Evolutionary conservation across 257 asterid genomes (phyloP), one percentile per base, ranked within the genome.

Genomic region (Solanum verrucosum): DNA sequence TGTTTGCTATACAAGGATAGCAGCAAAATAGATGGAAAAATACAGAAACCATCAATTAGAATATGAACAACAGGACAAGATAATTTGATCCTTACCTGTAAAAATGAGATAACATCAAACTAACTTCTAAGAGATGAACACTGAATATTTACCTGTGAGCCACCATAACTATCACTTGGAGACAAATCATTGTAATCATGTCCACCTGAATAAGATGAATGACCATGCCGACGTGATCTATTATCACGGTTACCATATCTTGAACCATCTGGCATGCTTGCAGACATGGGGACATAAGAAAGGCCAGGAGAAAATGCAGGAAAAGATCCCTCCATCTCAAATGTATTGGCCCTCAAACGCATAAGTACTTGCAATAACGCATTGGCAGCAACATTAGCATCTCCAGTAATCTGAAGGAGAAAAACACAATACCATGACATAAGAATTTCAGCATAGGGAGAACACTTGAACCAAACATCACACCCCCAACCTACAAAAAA

Each of bases 301-400:
- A 88, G 86, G 5, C 90, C 68, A 20, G 90, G 82, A 38, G 94
- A 89, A 83, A 87, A 88, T 40, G 90, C 84, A 33, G 94, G 86
- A 49, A 93, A 86, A 86, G 89, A 86, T 89, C 95, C 96, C 75
- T 93, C 98, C 82, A 89, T 88, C 91, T 94, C 98, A 89, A 94
- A 95, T 79, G 87, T 7, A 77, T 95, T 96, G 86, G 91, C 90
- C 89, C 98, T 94, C 92, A 96, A 91, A 20, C 98, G 93, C 88
- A 92, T 91, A 86, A 91, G 31, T 81, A 96, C 95, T 94, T 93
- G 98, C 82, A 93, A 87, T 74, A 96, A 87, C 1, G 99, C 99
- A 87, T 88, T 89, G 85, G 91, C 91, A 77, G 97, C 96, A 77
- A 95, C 94, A 90, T 90, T 92, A 52, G 85, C 44, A 87, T 96